These are phyloP conservation scores for Scleromitrula shiraiana DNA, from an alignment of 2,329 filamentous ascomycete genomes.

Conservation along the genomic window DNA sequence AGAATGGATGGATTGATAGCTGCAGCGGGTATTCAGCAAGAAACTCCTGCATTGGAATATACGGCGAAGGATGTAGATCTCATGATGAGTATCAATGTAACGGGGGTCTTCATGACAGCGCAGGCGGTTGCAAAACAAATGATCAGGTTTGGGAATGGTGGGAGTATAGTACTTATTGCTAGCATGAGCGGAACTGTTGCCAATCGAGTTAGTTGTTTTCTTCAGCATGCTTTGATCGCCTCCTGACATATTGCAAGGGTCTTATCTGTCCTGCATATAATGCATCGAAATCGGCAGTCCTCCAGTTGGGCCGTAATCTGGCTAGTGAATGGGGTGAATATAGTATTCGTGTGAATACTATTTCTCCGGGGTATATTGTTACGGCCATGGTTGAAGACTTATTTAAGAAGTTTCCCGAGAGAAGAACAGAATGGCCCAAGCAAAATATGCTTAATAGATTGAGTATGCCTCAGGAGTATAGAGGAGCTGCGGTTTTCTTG, in stretches of 20 bases:
- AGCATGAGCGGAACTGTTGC: conserved; percentile 63
- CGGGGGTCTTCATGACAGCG: conserved; percentile 77
- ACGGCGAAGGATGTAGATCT: conserved; percentile 64
- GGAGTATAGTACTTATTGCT: conserved; percentile 60
- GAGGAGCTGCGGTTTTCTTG: conserved; percentile 61
- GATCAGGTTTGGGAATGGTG: conserved; percentile 47
- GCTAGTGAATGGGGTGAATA: conserved; percentile 61
- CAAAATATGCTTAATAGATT: conserved; percentile 77
- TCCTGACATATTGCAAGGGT: conserved; percentile 35
- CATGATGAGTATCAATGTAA: conserved; percentile 80
- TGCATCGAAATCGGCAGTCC: conserved; percentile 64
- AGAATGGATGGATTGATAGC: conserved; percentile 72
- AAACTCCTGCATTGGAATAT: conserved; percentile 76
- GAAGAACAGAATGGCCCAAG: conserved; percentile 60
- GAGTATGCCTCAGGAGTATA: conserved; percentile 60
- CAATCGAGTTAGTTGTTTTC: conserved; percentile 41
- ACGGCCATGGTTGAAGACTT: conserved; percentile 78
- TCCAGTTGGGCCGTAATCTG: conserved; percentile 63
- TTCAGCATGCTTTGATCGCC: background rate
- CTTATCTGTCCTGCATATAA: conserved; percentile 61
- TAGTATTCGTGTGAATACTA: conserved; percentile 71
- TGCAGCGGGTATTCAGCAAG: conserved; percentile 68
- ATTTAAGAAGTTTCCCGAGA: conserved; percentile 67
- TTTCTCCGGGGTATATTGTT: conserved; percentile 73
- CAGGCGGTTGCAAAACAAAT: conserved; percentile 80